Evolutionary conservation across 495 filamentous ascomycete genomes (phyloP).

Genomic region (Aspergillus ellipticus): DNA sequence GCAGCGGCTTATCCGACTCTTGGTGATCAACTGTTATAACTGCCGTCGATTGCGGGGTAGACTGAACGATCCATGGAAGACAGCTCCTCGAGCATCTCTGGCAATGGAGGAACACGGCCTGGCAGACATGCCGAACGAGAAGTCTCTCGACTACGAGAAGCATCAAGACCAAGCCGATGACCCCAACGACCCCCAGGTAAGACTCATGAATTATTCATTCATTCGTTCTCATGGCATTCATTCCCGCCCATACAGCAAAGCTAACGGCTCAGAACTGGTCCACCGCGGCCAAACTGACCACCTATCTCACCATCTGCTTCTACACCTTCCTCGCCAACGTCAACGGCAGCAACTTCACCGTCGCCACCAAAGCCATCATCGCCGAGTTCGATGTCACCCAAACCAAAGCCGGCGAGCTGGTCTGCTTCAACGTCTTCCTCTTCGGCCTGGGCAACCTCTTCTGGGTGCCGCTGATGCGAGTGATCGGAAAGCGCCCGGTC

Average conservation of each 20-base stretch:
- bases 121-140: background rate
- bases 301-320: slow-evolving; percentile 29
- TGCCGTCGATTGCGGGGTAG: too few species aligned
- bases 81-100: background rate
- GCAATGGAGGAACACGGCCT: background rate
- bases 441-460: slow-evolving; percentile 29
- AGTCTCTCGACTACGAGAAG: too few species aligned
- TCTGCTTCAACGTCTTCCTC: slow-evolving; percentile 31
- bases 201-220: too few species aligned
- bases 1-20: background rate
- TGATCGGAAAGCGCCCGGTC: slow-evolving; percentile 31
- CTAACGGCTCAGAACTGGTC: slow-evolving; percentile 25
- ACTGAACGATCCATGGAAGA: too few species aligned
- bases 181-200: slow-evolving; percentile 16
- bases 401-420: slow-evolving; percentile 18
- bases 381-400: slow-evolving; percentile 25
- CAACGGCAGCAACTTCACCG: slow-evolving; percentile 33
- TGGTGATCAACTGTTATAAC: background rate
- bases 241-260: background rate
- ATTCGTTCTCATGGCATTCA: too few species aligned
- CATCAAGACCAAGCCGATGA: too few species aligned
- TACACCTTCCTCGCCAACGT: slow-evolving; percentile 33
- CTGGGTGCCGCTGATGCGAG: slow-evolving; percentile 32
- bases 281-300: slow-evolving; percentile 16
- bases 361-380: slow-evolving; percentile 27